Evolutionary conservation across 2,329 filamentous ascomycete species (phyloP).

Genomic region (Zymoseptoria tritici): DNA sequence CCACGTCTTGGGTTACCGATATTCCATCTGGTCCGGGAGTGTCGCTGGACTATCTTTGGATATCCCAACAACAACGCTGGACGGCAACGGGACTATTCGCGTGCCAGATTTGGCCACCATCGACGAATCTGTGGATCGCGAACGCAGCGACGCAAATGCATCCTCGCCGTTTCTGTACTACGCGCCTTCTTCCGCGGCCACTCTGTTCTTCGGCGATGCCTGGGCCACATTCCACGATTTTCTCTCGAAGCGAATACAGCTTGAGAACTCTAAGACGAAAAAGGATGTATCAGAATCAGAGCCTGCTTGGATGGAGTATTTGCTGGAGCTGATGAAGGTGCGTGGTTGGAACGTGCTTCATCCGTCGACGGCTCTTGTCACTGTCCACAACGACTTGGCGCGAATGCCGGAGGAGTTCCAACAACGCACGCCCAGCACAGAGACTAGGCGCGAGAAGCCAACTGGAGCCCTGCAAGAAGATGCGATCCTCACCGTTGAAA

Average conservation of each 20-base stretch:
- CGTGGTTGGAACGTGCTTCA: constrained; percentile 76
- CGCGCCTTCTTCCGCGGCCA: constrained; percentile 72
- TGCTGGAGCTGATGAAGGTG: constrained; percentile 66
- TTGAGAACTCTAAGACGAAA: constrained; percentile 21
- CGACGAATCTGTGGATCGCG: constrained; percentile 24
- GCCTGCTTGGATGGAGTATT: constrained; percentile 71
- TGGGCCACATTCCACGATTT: constrained; percentile 84
- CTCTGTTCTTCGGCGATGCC: constrained; percentile 73
- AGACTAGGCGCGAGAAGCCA: constrained; percentile 1
- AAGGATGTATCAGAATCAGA: constrained; percentile 61
- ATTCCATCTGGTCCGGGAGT: constrained; percentile 51
- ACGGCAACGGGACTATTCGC: constrained; percentile 51
- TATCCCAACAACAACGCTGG: constrained; percentile 56
- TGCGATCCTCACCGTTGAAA: constrained; percentile 31
- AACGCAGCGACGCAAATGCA: constrained; percentile 13
- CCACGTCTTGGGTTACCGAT: constrained; percentile 65
- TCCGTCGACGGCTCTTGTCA: constrained; percentile 57
- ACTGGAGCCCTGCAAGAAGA: constrained; percentile 18
- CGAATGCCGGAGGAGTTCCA: constrained; percentile 61
- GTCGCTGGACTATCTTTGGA: constrained; percentile 77
- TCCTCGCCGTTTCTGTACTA: constrained; percentile 72
- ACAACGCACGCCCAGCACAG: constrained; percentile 3
- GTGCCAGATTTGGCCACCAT: constrained; percentile 32
- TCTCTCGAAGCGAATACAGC: constrained; percentile 50
- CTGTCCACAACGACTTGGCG: constrained; percentile 69